A percentile compares a stretch with the other conserved stretches of the same genome.
Evolutionary conservation across 257 asterid species (phyloP).

Genomic region (Penstemon barbatus): DNA sequence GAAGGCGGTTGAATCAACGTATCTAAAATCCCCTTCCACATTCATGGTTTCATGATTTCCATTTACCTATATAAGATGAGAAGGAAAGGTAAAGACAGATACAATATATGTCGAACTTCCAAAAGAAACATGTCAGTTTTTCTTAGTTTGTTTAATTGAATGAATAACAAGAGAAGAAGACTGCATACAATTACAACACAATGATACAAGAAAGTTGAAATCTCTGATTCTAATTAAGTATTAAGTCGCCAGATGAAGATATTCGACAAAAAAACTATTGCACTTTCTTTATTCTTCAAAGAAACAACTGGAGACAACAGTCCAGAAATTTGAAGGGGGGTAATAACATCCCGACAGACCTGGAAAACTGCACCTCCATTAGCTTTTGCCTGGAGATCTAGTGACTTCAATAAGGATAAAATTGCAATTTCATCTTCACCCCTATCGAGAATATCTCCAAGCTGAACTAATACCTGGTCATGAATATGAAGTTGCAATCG

Average conservation of each 20-base stretch:
- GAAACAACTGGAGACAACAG: conserved; percentile 2
- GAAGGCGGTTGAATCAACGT: conserved; percentile 75
- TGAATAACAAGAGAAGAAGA: neutral
- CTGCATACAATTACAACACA: neutral
- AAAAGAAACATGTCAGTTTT: conserved; percentile 6
- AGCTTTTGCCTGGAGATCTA: conserved; percentile 83
- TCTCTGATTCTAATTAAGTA: neutral
- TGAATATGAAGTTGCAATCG: conserved; percentile 20
- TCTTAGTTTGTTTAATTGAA: conserved; percentile 16
- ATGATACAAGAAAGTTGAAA: conserved; percentile 21
- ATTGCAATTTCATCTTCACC: conserved; percentile 97
- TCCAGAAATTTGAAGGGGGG: neutral
- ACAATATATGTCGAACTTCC: conserved; percentile 5
- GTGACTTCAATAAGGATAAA: conserved; percentile 73
- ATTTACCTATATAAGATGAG: conserved; percentile 54
- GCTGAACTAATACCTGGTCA: conserved; percentile 78
- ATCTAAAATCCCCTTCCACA: conserved; percentile 90
- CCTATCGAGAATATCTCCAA: conserved; percentile 93
- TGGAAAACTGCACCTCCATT: conserved; percentile 97
- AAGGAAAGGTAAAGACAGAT: conserved; percentile 8
- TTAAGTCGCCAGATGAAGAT: conserved; percentile 1
- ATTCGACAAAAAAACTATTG: neutral
- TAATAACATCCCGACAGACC: conserved; percentile 39
- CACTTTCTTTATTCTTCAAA: conserved; percentile 6
- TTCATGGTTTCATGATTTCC: conserved; percentile 99